Conservation (phyloP, 2,329 filamentous ascomycete species). For the Cercospora nicotianae region DNA sequence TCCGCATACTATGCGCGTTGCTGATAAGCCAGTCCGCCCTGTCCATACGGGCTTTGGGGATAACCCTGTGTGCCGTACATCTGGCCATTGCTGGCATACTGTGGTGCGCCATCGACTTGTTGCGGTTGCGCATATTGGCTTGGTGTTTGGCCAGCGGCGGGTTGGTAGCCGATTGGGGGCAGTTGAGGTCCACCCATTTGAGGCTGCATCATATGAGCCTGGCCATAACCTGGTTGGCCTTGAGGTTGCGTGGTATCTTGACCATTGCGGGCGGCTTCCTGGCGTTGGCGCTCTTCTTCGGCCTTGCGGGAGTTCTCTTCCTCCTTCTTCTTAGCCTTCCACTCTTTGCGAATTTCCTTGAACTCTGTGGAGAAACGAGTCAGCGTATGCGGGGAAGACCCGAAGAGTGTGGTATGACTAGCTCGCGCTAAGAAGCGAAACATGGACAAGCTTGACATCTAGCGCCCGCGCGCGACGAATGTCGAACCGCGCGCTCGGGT, state of each 20-base stretch:
- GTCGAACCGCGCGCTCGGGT: conserved; percentile 30
- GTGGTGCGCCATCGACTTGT: conserved; percentile 50
- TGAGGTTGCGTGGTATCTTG: conserved; percentile 53
- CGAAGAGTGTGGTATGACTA: conserved; percentile 31
- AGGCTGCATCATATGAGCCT: conserved; percentile 47
- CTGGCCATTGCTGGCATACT: conserved; percentile 47
- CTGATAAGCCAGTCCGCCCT: conserved; percentile 51
- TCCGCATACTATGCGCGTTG: conserved; percentile 30
- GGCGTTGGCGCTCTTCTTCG: conserved; percentile 79
- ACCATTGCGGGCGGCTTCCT: conserved; percentile 58
- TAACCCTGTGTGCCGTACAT: conserved; percentile 52
- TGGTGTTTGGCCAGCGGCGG: conserved; percentile 46
- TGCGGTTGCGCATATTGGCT: conserved; percentile 51
- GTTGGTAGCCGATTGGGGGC: conserved; percentile 54
- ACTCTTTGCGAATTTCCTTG: conserved; percentile 98
- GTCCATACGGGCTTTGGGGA: conserved; percentile 52
- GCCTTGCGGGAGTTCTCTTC: conserved; percentile 88
- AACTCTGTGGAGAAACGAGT: conserved; percentile 67
- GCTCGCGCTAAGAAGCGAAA: conserved; percentile 35
- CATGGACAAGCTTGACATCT: conserved; percentile 32
- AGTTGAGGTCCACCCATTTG: conserved; percentile 51
- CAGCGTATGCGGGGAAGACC: conserved; percentile 38
- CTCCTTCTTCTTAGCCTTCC: conserved; percentile 99
- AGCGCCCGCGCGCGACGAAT: conserved; percentile 35
- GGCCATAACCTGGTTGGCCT: conserved; percentile 50